A percentile compares a stretch with the other conserved stretches of the same genome.
Evolutionary conservation across 306 rosid genomes (phyloP).

Genomic region (Albizia julibrissin): DNA sequence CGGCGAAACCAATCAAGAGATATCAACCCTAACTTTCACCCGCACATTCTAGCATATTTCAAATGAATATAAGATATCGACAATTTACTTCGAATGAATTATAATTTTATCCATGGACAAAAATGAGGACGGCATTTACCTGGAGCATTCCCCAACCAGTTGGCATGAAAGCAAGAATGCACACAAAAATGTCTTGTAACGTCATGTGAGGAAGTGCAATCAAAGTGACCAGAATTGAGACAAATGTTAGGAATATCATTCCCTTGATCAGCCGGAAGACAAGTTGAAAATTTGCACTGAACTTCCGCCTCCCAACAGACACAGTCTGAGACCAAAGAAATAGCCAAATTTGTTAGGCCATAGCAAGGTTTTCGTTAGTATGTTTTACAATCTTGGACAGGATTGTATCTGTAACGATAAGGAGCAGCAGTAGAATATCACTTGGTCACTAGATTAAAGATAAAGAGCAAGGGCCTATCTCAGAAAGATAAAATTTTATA

Average conservation of each 20-base stretch:
- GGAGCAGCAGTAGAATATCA: background rate
- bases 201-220: conserved; percentile 92
- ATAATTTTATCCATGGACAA: background rate
- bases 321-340: conserved; percentile 56
- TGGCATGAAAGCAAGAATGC: conserved; percentile 98
- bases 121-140: conserved; percentile 47
- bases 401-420: background rate
- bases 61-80: background rate
- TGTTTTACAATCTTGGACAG: background rate
- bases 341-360: background rate
- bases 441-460: background rate
- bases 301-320: conserved; percentile 85
- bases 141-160: conserved; percentile 98
- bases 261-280: conserved; percentile 94
- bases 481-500: too few relatives aligned
- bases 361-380: background rate
- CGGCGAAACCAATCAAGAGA: background rate
- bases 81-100: background rate
- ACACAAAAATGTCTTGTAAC: conserved; percentile 83
- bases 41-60: background rate
- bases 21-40: background rate
- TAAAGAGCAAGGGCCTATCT: too few relatives aligned
- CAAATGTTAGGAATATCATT: conserved; percentile 77
- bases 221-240: conserved; percentile 72
- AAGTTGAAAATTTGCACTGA: conserved; percentile 93